phyloP scores from a whole-genome alignment of 2,329 filamentous ascomycete species.

The Penicillium occitanis region DNA sequence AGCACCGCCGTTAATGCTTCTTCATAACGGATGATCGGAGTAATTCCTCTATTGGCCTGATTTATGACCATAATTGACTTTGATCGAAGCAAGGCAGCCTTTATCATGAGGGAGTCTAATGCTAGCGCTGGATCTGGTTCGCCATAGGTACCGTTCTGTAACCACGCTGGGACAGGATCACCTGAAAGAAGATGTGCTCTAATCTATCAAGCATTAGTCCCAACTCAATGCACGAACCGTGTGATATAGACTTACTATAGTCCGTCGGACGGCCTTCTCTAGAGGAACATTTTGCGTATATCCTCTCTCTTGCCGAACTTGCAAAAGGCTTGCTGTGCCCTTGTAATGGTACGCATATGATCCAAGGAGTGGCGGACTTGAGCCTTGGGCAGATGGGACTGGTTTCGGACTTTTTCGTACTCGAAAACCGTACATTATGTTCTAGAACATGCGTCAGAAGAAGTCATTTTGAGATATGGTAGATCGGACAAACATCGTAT shows the following conservation, averaged over 20 bases:
- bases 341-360: constrained; percentile 25
- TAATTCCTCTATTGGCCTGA: not conserved
- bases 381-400: not conserved
- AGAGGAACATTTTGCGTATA: constrained; percentile 20
- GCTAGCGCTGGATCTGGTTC: not conserved
- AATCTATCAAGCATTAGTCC: constrained; percentile 1
- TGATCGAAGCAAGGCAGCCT: constrained; percentile 18
- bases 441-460: not conserved
- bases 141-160: not conserved
- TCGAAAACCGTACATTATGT: constrained; percentile 4
- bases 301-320: constrained; percentile 22
- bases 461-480: not conserved
- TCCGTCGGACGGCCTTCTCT: constrained; percentile 23
- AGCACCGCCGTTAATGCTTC: not conserved
- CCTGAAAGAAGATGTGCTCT: constrained; percentile 1
- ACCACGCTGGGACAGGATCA: not conserved
- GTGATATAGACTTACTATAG: constrained; percentile 20
- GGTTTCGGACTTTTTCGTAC: not conserved
- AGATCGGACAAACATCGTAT: constrained; percentile 24
- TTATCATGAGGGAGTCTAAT: constrained; percentile 14
- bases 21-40: not conserved
- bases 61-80: not conserved
- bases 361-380: constrained; percentile 15
- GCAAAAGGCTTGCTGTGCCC: constrained; percentile 26
- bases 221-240: not conserved